These are phyloP conservation scores for Acrocalymma vagum DNA, from an alignment of 2,329 filamentous ascomycete species.

Conservation along the genomic window DNA sequence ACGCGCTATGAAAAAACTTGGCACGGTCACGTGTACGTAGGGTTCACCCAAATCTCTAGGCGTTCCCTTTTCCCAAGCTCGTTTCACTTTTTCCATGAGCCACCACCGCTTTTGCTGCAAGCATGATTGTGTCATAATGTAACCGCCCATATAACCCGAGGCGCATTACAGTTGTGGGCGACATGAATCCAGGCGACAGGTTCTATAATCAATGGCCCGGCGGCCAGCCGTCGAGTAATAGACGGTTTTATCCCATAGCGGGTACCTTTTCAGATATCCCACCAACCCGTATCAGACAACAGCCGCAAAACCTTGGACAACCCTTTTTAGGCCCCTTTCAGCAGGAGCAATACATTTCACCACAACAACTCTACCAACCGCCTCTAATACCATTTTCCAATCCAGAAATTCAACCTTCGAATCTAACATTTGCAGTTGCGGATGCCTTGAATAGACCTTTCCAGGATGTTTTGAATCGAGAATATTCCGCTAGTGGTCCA, in stretches of 20 bases:
- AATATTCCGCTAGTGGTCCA: conserved; percentile 34
- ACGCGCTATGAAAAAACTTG: background rate
- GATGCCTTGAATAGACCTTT: conserved; percentile 20
- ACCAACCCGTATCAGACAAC: conserved; percentile 18
- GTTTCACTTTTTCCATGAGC: conserved; percentile 13
- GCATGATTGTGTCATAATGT: too few species aligned
- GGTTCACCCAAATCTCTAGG: too few species aligned
- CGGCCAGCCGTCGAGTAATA: conserved; percentile 21
- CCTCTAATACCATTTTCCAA: conserved; percentile 25
- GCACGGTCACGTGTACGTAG: too few species aligned
- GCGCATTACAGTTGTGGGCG: conserved; percentile 10
- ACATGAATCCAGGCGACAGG: conserved; percentile 31
- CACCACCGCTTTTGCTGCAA: conserved; percentile 17
- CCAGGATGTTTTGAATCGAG: conserved; percentile 31
- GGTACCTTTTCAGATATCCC: conserved; percentile 27
- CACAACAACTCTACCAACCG: conserved; percentile 26
- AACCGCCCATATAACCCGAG: conserved; percentile 18
- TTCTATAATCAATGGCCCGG: conserved; percentile 32
- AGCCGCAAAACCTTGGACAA: conserved; percentile 15
- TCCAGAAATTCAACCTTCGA: too few species aligned
- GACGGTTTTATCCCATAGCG: conserved; percentile 28
- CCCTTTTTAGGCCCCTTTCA: conserved; percentile 22
- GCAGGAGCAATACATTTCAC: conserved; percentile 22
- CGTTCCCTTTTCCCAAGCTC: conserved; percentile 7
- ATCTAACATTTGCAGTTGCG: conserved; percentile 21